Conservation (phyloP, 192 early-diverging fungal species). For the Podila minutissima region DNA sequence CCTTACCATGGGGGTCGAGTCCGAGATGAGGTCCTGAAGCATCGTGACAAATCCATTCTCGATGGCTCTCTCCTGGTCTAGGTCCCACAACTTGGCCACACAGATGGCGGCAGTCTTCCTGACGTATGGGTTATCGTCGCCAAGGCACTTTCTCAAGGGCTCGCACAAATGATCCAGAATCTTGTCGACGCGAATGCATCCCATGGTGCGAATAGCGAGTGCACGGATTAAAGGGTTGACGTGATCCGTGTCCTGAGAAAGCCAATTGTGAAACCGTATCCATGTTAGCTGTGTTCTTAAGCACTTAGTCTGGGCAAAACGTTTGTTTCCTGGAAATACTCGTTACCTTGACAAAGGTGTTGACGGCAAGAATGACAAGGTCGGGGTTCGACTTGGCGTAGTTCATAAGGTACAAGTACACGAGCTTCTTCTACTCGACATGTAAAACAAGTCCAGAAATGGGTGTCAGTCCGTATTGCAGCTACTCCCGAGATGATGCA, state of each 20-base stretch:
- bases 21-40: conserved; percentile 90
- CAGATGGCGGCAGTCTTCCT: conserved; percentile 97
- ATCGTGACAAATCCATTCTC: conserved; percentile 93
- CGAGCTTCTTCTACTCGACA: conserved; percentile 86
- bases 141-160: conserved; percentile 88
- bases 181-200: conserved; percentile 94
- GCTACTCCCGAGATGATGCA: background rate
- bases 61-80: conserved; percentile 84
- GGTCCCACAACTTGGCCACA: conserved; percentile 96
- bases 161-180: conserved; percentile 94
- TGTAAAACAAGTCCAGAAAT: background rate
- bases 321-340: background rate
- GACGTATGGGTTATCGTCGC: conserved; percentile 97
- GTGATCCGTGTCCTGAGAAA: conserved; percentile 88
- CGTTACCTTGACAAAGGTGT: conserved; percentile 95
- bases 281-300: background rate
- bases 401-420: conserved; percentile 98
- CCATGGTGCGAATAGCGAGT: conserved; percentile 98
- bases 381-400: conserved; percentile 98
- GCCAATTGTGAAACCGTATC: too few relatives aligned
- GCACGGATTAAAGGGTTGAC: conserved; percentile 94
- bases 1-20: conserved; percentile 93
- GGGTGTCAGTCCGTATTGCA: background rate
- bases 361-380: conserved; percentile 95
- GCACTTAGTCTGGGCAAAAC: background rate